These are phyloP conservation scores for Populus hybrid DNA, from an alignment of 441 rosid species.

Conservation along the genomic window DNA sequence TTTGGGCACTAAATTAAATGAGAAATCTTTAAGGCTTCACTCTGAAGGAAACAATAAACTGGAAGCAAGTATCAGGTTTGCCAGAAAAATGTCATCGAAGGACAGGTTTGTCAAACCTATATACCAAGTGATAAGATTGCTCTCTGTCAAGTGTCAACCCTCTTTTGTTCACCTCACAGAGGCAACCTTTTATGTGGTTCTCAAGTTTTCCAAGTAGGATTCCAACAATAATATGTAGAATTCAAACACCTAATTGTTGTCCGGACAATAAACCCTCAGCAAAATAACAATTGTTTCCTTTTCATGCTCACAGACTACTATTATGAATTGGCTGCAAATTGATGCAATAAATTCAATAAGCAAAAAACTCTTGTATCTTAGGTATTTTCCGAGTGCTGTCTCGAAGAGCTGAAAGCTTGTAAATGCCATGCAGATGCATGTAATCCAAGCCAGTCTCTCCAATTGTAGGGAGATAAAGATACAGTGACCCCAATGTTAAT, in stretches of 20 bases:
- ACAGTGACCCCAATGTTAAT: background rate
- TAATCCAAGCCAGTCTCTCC: background rate
- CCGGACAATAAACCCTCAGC: background rate
- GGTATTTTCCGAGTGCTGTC: background rate
- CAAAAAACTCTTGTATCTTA: background rate
- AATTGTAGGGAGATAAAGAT: background rate
- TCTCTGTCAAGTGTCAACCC: background rate
- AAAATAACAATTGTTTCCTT: too few relatives aligned
- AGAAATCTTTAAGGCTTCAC: background rate
- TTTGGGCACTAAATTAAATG: background rate
- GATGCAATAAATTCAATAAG: background rate
- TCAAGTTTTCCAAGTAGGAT: background rate
- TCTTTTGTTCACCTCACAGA: background rate
- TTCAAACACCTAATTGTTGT: background rate
- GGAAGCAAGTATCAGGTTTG: background rate
- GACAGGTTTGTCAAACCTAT: background rate
- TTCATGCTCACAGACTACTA: background rate
- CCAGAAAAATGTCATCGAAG: background rate
- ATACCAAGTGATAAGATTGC: background rate
- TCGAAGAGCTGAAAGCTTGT: background rate
- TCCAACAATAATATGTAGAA: too few relatives aligned
- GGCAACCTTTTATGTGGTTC: background rate
- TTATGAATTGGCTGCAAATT: background rate
- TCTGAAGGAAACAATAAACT: background rate
- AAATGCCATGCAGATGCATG: background rate